These are phyloP conservation scores for Ogataea methanolica DNA, from an alignment of 805 yeast species.

Conservation along the genomic window DNA sequence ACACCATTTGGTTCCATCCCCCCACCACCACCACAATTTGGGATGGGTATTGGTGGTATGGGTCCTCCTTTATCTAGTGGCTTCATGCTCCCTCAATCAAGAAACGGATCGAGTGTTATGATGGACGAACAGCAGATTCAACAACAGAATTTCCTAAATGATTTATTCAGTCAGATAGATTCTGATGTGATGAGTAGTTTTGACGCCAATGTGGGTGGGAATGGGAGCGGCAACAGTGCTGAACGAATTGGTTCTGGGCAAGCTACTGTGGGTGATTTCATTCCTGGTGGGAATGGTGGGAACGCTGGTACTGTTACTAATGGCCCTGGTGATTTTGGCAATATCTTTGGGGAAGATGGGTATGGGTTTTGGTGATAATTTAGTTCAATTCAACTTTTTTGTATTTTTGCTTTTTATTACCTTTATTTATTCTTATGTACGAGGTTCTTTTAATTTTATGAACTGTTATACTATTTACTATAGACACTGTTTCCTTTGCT, in stretches of 20 bases:
- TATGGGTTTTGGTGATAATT: conserved; percentile 25
- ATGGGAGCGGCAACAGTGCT: background rate
- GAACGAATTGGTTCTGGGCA: background rate
- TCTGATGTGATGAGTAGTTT: conserved; percentile 25
- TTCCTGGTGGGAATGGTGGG: background rate
- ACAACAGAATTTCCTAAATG: conserved; percentile 25
- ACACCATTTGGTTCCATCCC: background rate
- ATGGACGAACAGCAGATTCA: conserved; percentile 5
- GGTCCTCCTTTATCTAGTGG: too few species aligned
- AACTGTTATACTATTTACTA: background rate
- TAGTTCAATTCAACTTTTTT: background rate
- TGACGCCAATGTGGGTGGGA: conserved; percentile 5
- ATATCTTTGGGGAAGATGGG: conserved; percentile 23
- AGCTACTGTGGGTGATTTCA: conserved; percentile 11
- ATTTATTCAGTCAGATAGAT: conserved; percentile 28
- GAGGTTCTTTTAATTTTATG: background rate
- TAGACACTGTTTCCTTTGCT: too few species aligned
- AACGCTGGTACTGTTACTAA: background rate
- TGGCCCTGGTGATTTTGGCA: conserved; percentile 8
- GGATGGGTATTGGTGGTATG: too few species aligned
- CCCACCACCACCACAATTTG: background rate
- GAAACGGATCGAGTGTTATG: background rate
- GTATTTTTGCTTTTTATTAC: background rate
- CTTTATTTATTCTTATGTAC: background rate
- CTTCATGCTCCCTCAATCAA: background rate